Evolutionary conservation across 179 eudicot genomes (phyloP).

Genomic region (Nepenthes alata): DNA sequence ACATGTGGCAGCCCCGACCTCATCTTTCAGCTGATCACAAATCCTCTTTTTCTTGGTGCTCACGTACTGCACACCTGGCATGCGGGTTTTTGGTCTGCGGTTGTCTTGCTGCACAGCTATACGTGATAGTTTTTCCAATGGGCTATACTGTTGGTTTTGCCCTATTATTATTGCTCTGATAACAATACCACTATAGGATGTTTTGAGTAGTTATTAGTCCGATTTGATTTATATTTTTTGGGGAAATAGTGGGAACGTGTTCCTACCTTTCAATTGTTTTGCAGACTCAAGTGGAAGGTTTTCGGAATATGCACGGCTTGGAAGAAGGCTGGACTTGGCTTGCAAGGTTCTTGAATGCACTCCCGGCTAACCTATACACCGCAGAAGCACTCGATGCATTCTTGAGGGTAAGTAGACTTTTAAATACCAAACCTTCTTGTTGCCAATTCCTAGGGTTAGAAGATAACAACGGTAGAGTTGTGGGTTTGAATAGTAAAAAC

Average conservation of each 20-base stretch:
- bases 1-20: too few relatives aligned
- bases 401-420: slow-evolving; percentile 43
- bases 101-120: not conserved
- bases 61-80: not conserved
- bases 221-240: too few relatives aligned
- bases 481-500: too few relatives aligned
- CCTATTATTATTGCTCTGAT: too few relatives aligned
- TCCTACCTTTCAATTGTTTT: slow-evolving; percentile 1
- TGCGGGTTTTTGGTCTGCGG: not conserved
- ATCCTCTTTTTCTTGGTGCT: not conserved
- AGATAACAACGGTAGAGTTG: too few relatives aligned
- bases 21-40: not conserved
- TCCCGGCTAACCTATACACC: slow-evolving; percentile 63
- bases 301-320: slow-evolving; percentile 51
- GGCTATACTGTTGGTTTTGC: too few relatives aligned
- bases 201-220: too few relatives aligned
- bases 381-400: slow-evolving; percentile 71
- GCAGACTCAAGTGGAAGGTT: slow-evolving; percentile 64
- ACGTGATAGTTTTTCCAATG: too few relatives aligned
- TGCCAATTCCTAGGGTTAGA: not conserved
- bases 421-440: not conserved
- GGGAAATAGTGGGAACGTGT: too few relatives aligned
- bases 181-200: too few relatives aligned
- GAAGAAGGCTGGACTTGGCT: slow-evolving; percentile 96
- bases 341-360: slow-evolving; percentile 62